Evolutionary conservation across 805 yeast genomes (phyloP).

Genomic region (Metschnikowia dekortorum): DNA sequence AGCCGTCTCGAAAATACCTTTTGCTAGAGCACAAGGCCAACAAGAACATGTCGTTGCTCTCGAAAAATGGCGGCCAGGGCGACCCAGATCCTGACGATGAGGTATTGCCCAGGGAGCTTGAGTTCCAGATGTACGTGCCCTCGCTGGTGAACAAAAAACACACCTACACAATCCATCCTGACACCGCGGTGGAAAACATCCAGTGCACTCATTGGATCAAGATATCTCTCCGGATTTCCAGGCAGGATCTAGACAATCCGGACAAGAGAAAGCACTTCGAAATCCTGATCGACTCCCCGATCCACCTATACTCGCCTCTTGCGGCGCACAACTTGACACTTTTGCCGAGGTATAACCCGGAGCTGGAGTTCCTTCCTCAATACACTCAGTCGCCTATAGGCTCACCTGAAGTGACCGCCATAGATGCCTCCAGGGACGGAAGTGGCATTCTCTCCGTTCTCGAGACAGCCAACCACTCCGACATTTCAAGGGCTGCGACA

Average conservation of each 20-base stretch:
- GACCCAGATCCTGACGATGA: constrained; percentile 44
- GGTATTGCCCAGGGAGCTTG: constrained; percentile 71
- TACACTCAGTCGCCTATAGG: constrained; percentile 43
- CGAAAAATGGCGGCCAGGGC: constrained; percentile 33
- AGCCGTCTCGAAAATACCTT: constrained; percentile 78
- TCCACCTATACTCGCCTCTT: constrained; percentile 69
- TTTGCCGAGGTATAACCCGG: constrained; percentile 61
- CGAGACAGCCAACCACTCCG: neutral
- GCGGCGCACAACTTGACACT: constrained; percentile 81
- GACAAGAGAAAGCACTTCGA: constrained; percentile 85
- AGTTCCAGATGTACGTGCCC: constrained; percentile 84
- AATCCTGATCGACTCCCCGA: constrained; percentile 91
- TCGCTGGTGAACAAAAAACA: constrained; percentile 53
- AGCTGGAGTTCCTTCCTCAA: constrained; percentile 21
- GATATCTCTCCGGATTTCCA: constrained; percentile 75
- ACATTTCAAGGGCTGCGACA: constrained; percentile 4
- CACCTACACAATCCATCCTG: constrained; percentile 63
- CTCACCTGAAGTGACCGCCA: constrained; percentile 52
- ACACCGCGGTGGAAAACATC: constrained; percentile 73
- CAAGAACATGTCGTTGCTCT: constrained; percentile 44
- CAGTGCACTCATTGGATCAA: constrained; percentile 96
- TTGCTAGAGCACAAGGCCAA: constrained; percentile 75
- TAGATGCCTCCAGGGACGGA: constrained; percentile 26
- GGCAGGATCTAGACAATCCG: constrained; percentile 48
- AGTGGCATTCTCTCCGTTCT: neutral